phyloP scores from a whole-genome alignment of 169 alveolate species.

The Babesia ovata region DNA sequence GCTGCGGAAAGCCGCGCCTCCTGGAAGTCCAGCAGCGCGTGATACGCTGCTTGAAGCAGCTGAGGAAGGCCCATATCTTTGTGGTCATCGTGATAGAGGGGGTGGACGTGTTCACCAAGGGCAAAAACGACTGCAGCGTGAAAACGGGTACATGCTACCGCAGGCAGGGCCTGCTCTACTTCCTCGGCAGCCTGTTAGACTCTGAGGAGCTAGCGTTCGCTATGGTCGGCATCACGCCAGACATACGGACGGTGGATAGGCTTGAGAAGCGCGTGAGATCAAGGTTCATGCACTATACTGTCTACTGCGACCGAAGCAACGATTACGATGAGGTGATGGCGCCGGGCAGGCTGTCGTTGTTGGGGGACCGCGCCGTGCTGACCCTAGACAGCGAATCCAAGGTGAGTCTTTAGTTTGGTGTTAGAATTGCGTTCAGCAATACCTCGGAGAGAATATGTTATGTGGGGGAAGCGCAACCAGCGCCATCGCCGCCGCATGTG shows the following conservation, averaged over 20 bases:
- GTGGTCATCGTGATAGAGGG: slow-evolving; percentile 72
- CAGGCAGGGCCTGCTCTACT: slow-evolving; percentile 72
- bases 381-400: slow-evolving; percentile 28
- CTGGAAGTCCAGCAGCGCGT: slow-evolving; percentile 59
- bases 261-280: slow-evolving; percentile 79
- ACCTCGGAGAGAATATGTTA: slow-evolving; percentile 8
- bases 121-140: slow-evolving; percentile 61
- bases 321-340: slow-evolving; percentile 12
- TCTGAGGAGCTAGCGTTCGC: slow-evolving; percentile 58
- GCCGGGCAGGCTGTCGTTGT: slow-evolving; percentile 5
- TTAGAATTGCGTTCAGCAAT: not conserved
- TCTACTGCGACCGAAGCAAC: slow-evolving; percentile 45
- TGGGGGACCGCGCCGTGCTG: slow-evolving; percentile 16
- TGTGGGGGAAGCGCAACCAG: slow-evolving; percentile 37
- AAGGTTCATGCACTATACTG: slow-evolving; percentile 72
- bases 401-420: not conserved
- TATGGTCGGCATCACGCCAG: slow-evolving; percentile 70
- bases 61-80: slow-evolving; percentile 54
- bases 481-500: slow-evolving; percentile 29
- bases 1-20: slow-evolving; percentile 3
- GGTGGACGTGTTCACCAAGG: slow-evolving; percentile 71
- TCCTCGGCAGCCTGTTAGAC: slow-evolving; percentile 68
- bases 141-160: slow-evolving; percentile 62
- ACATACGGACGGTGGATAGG: slow-evolving; percentile 68
- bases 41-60: slow-evolving; percentile 47